Conservation (phyloP, 148 eudicot species). For the Fallopia convolvulus region DNA sequence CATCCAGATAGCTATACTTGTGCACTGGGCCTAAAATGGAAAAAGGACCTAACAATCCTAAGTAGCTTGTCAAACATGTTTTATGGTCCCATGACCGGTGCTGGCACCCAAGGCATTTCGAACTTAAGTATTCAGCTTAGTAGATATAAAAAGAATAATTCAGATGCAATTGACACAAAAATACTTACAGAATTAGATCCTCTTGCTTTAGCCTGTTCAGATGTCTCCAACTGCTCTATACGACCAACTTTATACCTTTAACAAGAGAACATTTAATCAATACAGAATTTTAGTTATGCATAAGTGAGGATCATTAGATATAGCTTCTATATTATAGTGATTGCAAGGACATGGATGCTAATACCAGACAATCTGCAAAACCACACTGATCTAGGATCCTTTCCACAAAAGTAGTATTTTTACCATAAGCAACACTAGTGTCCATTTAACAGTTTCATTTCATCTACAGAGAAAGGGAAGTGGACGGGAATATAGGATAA, state of each 20-base stretch:
- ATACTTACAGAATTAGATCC: slow-evolving; percentile 78
- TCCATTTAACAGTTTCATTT: neutral
- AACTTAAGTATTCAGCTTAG: neutral
- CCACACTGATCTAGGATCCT: neutral
- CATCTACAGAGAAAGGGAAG: neutral
- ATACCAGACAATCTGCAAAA: neutral
- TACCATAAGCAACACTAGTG: neutral
- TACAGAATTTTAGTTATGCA: neutral
- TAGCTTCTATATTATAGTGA: neutral
- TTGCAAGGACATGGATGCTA: neutral
- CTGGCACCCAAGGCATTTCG: neutral
- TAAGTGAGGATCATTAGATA: neutral
- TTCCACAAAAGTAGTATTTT: neutral
- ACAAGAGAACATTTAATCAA: slow-evolving; percentile 5
- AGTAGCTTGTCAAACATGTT: neutral
- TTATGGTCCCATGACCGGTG: neutral
- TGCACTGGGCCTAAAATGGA: slow-evolving; percentile 2
- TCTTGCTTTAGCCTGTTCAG: slow-evolving; percentile 88
- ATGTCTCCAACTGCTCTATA: slow-evolving; percentile 86
- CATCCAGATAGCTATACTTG: neutral
- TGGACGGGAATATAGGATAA: neutral
- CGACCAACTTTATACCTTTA: slow-evolving; percentile 96
- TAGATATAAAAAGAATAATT: neutral
- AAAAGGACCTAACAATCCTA: neutral
- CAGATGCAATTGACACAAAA: neutral